These are phyloP conservation scores for Xerophyta viscosa DNA, from an alignment of 106 monocot genomes.

Conservation along the genomic window DNA sequence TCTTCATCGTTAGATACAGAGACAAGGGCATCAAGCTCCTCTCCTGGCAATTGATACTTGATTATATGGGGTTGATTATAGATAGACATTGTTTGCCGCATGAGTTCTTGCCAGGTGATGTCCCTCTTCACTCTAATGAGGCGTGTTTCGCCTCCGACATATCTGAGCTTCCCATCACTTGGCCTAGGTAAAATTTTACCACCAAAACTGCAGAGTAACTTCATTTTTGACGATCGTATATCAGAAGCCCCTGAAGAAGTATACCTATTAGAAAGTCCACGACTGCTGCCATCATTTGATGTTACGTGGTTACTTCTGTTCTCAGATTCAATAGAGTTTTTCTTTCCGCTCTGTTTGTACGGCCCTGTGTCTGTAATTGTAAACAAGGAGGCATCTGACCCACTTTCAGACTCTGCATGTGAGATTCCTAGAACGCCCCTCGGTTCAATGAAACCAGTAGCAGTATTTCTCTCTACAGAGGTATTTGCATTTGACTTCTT, in stretches of 20 bases:
- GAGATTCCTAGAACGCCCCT: slow-evolving; percentile 31
- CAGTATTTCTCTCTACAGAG: slow-evolving; percentile 31
- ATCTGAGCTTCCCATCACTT: slow-evolving; percentile 83
- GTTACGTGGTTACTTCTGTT: slow-evolving; percentile 29
- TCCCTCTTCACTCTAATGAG: slow-evolving; percentile 56
- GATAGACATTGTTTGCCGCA: slow-evolving; percentile 47
- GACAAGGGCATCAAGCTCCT: slow-evolving; percentile 86
- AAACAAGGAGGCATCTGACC: slow-evolving; percentile 22
- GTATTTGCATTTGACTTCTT: slow-evolving; percentile 34
- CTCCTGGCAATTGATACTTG: slow-evolving; percentile 92
- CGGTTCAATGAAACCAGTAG: slow-evolving; percentile 41
- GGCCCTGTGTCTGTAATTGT: slow-evolving; percentile 23
- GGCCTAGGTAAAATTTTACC: slow-evolving; percentile 86
- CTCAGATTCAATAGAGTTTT: slow-evolving; percentile 24
- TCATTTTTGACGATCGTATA: slow-evolving; percentile 36
- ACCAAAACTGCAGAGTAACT: slow-evolving; percentile 84
- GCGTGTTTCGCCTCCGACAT: slow-evolving; percentile 90
- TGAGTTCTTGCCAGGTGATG: slow-evolving; percentile 74
- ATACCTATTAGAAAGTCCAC: slow-evolving; percentile 35
- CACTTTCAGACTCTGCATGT: slow-evolving; percentile 38
- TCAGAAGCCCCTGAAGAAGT: slow-evolving; percentile 62
- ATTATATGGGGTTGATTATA: slow-evolving; percentile 55
- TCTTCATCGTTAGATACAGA: slow-evolving; percentile 90
- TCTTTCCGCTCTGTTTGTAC: slow-evolving; percentile 38
- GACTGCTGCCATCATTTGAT: slow-evolving; percentile 44